These are phyloP conservation scores for Penicillium griseofulvum DNA, from an alignment of 2,329 filamentous ascomycete species.

Conservation along the genomic window DNA sequence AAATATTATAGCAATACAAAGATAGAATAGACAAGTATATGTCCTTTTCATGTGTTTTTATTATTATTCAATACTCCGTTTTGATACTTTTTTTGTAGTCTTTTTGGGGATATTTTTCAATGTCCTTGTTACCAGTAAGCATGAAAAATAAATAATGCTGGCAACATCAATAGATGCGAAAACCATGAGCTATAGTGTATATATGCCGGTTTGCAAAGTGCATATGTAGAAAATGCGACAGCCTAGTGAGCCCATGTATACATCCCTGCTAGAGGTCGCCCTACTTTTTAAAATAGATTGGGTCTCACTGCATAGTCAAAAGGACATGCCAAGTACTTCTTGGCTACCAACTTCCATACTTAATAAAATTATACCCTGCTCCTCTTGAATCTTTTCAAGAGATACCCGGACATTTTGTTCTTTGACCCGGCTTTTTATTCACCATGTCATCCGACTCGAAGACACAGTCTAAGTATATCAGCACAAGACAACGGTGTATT, in stretches of 20 bases:
- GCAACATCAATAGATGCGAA: background rate
- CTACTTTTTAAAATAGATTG: background rate
- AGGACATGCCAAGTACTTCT: background rate
- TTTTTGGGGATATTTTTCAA: too few relatives aligned
- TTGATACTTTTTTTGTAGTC: too few relatives aligned
- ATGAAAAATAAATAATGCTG: too few relatives aligned
- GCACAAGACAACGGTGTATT: background rate
- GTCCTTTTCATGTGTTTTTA: too few relatives aligned
- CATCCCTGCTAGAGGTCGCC: background rate
- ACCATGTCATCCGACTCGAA: background rate
- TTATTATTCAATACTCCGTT: too few relatives aligned
- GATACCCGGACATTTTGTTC: too few relatives aligned
- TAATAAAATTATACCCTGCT: background rate
- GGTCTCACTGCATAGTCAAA: conserved; percentile 5
- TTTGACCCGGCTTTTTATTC: too few relatives aligned
- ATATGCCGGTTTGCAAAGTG: too few relatives aligned
- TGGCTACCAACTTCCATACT: background rate
- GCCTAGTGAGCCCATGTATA: background rate
- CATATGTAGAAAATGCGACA: background rate
- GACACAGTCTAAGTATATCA: background rate
- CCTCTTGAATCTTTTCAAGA: background rate
- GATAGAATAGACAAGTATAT: too few relatives aligned
- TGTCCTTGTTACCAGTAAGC: too few relatives aligned
- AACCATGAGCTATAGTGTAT: background rate
- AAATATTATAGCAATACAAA: too few relatives aligned